Base-by-base conservation (phyloP, 495 filamentous ascomycete species). In the Neurospora cerealis region DNA sequence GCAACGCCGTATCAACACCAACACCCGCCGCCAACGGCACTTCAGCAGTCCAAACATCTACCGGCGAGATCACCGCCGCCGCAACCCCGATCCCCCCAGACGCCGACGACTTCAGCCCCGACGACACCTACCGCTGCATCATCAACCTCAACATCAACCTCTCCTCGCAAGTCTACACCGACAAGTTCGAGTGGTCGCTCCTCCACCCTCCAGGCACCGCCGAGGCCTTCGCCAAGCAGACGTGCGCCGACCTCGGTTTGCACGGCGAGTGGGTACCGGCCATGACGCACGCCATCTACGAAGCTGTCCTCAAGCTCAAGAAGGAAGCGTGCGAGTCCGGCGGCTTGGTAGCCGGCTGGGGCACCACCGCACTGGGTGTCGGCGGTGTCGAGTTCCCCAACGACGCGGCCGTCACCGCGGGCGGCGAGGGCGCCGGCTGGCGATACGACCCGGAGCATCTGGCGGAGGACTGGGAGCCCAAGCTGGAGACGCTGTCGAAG, bases 101-200 rank as follows among this genome's bases (percentile, higher is more conserved):
- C 24, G 66, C 54, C 32, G 77, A 77, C 69, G 75, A 80, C 73
- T 73, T 74, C 69, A 95, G 95, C 81, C 93, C 92, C 7, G 93
- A 97, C 80, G 95, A 98, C 81, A 93, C 93, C 5, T 97, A 97
- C 80, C 89, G 94, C 73, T 97, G 94, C 79, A 91, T 98, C 79
- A 89, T 98, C 78, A 93, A 86, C 70, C 87, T 99, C 32, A 97
- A 92, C 81, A 94, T 99, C 77, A 97, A 97, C 76, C 88, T 98
- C 28, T 91, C 93, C 70, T 97, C 97, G 74, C 90, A 92, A 72
- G 89, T 98, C 21, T 98, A 97, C 82, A 95, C 92, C 5, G 96
- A 99, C 86, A 97, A 93, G 80, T 98, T 99, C 76, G 96, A 99
- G 80, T 99, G 96, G 96, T 98, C 96, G 21, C 85, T 99, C 5